Evolutionary conservation across 495 filamentous ascomycete species (phyloP).

Genomic region (Penicillium desertorum): DNA sequence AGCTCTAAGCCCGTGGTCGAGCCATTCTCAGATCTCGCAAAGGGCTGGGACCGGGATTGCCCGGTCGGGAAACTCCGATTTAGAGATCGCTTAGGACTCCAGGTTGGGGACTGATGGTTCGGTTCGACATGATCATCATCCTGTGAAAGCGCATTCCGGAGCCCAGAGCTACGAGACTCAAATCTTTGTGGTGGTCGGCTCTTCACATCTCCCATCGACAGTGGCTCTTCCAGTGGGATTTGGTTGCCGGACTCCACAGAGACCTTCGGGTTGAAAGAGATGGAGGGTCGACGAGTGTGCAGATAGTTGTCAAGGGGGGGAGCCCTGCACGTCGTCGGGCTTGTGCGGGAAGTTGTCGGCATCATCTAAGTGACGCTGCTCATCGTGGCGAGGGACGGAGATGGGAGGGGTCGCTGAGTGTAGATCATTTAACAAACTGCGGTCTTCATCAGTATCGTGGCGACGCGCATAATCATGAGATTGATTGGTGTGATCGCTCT

Average conservation of each 20-base stretch:
- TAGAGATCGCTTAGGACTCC: constrained; percentile 25
- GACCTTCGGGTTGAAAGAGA: constrained; percentile 45
- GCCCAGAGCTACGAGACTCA: constrained; percentile 41
- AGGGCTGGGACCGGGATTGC: constrained; percentile 24
- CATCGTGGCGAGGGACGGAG: constrained; percentile 45
- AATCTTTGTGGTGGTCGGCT: constrained; percentile 31
- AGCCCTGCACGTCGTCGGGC: constrained; percentile 42
- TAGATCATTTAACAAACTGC: constrained; percentile 45
- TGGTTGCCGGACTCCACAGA: constrained; percentile 40
- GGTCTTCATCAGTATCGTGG: constrained; percentile 50
- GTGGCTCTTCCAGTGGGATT: constrained; percentile 40
- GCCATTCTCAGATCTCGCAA: constrained; percentile 28
- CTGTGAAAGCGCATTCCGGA: constrained; percentile 42
- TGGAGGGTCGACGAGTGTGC: constrained; percentile 41
- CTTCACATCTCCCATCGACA: constrained; percentile 35
- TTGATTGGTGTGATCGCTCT: constrained; percentile 46
- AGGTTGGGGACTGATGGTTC: constrained; percentile 23
- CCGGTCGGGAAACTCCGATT: constrained; percentile 33
- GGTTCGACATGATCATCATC: constrained; percentile 24
- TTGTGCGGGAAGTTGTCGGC: constrained; percentile 41
- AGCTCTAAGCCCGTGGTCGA: constrained; percentile 25
- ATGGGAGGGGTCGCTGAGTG: constrained; percentile 50
- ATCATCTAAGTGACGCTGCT: constrained; percentile 24
- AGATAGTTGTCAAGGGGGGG: constrained; percentile 48
- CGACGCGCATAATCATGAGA: constrained; percentile 43